Percentiles rank a stretch among this genome's conserved stretches.
Evolutionary conservation across 345 rosid genomes (phyloP).

Genomic region (Populus tremula): DNA sequence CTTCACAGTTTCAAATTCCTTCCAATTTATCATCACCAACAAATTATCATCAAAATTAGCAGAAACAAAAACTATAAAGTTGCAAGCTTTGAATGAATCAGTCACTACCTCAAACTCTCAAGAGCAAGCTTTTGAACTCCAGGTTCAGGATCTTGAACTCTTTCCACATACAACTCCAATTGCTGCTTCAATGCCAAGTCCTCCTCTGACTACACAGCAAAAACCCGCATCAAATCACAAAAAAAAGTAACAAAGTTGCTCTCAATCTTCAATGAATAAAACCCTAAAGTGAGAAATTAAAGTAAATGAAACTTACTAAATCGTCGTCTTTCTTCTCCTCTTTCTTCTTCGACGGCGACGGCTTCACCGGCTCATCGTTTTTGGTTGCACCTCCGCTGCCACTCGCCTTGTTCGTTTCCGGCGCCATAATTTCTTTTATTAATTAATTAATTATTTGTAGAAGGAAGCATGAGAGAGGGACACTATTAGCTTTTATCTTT

Average conservation of each 20-base stretch:
- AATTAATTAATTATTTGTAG: background rate
- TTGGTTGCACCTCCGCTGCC: constrained; percentile 39
- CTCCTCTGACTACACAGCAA: constrained; percentile 71
- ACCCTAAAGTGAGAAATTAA: background rate
- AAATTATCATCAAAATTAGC: too few species aligned
- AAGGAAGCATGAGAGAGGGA: background rate
- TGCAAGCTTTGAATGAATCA: background rate
- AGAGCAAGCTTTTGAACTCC: constrained; percentile 85
- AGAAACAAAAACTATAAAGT: background rate
- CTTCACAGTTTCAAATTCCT: too few species aligned
- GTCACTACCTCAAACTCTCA: constrained; percentile 83
- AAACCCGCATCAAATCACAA: background rate
- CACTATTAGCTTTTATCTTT: background rate
- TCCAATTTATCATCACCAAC: background rate
- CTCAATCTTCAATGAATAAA: background rate
- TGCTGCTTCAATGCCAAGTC: constrained; percentile 91
- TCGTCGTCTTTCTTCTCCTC: constrained; percentile 92
- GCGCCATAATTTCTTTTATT: constrained; percentile 30
- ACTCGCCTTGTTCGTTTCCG: constrained; percentile 54
- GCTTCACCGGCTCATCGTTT: constrained; percentile 55
- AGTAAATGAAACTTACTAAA: constrained; percentile 45
- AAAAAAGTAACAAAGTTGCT: background rate
- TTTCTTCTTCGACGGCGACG: constrained; percentile 75
- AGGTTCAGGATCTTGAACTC: constrained; percentile 87
- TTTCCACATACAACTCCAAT: constrained; percentile 87